A percentile compares a stretch with the other conserved stretches of the same genome.
Evolutionary conservation across 148 eudicot species (phyloP).

Genomic region (Silene latifolia): DNA sequence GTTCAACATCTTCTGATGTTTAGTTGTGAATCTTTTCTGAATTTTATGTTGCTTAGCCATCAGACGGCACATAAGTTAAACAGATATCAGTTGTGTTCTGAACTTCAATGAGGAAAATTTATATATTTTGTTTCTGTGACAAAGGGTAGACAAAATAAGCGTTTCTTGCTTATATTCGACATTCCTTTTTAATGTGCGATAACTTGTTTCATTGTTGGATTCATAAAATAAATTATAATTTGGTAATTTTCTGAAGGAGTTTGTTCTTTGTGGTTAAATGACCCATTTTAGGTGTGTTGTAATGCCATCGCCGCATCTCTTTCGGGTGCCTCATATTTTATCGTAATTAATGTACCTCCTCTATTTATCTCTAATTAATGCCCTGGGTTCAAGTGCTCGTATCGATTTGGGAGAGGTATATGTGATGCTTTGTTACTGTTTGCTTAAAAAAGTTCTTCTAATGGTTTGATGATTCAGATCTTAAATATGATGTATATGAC

Average conservation of each 20-base stretch:
- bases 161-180: neutral
- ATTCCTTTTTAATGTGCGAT: neutral
- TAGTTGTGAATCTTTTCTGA: neutral
- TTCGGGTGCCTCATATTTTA: neutral
- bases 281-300: neutral
- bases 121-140: neutral
- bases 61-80: neutral
- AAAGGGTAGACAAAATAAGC: neutral
- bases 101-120: neutral
- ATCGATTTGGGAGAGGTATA: neutral
- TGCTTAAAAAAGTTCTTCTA: neutral
- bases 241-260: neutral
- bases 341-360: neutral
- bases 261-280: neutral
- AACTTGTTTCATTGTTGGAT: neutral
- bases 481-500: neutral
- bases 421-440: neutral
- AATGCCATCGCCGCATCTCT: neutral
- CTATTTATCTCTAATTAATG: neutral
- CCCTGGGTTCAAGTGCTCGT: neutral
- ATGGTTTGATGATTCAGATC: slow-evolving; percentile 1
- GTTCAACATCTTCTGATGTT: neutral
- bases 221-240: neutral
- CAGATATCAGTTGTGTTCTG: neutral
- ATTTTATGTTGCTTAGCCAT: neutral